Evolutionary conservation across 2,329 filamentous ascomycete genomes (phyloP).

Genomic region (Alternaria sp.): DNA sequence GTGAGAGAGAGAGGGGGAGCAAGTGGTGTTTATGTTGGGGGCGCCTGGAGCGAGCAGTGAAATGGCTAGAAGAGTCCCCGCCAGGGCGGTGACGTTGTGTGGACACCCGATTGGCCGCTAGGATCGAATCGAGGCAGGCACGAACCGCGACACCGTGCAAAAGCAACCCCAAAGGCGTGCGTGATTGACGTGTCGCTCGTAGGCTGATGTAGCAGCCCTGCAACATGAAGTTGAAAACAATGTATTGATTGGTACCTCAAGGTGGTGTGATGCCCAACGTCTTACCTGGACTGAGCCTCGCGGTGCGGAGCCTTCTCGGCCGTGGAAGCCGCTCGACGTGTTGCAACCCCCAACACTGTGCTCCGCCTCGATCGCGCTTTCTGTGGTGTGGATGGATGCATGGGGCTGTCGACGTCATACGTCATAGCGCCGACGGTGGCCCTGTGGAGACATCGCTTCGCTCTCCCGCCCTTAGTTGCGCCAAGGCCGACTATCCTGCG

Average conservation of each 20-base stretch:
- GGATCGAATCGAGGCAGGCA: constrained; percentile 16
- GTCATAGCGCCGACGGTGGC: constrained; percentile 32
- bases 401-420: constrained; percentile 19
- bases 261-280: constrained; percentile 8
- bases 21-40: constrained; percentile 37
- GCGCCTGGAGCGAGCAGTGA: constrained; percentile 28
- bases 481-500: constrained; percentile 34
- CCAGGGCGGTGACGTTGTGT: constrained; percentile 43
- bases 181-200: constrained; percentile 8
- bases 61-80: constrained; percentile 37
- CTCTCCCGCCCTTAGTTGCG: constrained; percentile 36
- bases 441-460: constrained; percentile 20
- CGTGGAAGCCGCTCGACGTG: constrained; percentile 32
- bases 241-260: constrained; percentile 46
- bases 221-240: constrained; percentile 5
- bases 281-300: constrained; percentile 7
- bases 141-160: constrained; percentile 22
- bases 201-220: constrained; percentile 9
- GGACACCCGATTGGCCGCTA: constrained; percentile 39
- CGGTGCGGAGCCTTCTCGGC: constrained; percentile 32
- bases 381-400: constrained; percentile 14
- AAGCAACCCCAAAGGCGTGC: constrained; percentile 31
- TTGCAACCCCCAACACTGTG: constrained; percentile 16
- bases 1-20: constrained; percentile 23
- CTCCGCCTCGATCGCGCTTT: constrained; percentile 21